Base-by-base conservation (phyloP, 2,329 filamentous ascomycete species). In the Colletotrichum sp. region DNA sequence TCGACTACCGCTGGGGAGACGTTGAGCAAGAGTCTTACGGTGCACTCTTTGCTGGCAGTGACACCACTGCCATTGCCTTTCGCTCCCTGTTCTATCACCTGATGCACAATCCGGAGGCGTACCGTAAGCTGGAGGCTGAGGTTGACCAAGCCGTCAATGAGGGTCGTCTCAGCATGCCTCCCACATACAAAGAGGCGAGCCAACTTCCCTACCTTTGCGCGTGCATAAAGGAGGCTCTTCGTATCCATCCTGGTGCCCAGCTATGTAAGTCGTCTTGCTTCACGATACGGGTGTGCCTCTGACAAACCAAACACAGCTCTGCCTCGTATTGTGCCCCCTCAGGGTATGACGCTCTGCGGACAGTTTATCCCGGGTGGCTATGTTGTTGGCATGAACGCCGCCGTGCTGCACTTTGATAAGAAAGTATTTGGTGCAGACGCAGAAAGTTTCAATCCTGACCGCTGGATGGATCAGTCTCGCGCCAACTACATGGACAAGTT, bases 141-240 rank as follows among this genome's bases (percentile, higher is more conserved):
- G 80, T 88, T 24, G 12, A 36, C 32, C 49, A 69, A 18, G 59
- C 30, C 26, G 59, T 30, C 18, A 60, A 63, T 12, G 34, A 62
- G 16, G 30, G 15, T 30, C 52, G 24, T 18, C 34, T 68, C 44
- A 68, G 39, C 65, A 52, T 32, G 39, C 65, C 26, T 21, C 67
- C 67, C 7, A 28, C 4, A 78, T 82, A 80, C 68, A 62, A 57
- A 3, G 64, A 75, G 18, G 78, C 79, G 18, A 62, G 64, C 28
- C n/a, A 28, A 15, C 24, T 78, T 39, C 73, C 81, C 13, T 74
- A 88, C 77, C 82, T 90, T 5, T 82, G 86, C 55, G 88, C 89
- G 1, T 85, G 88, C 5, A 82, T 90, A 24, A 86, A 86, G 30
- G 90, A 91, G 80, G 83, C 86, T 2, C 83, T 88, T 79, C 86